These are phyloP conservation scores for Hygrophoropsis aurantiaca DNA, from an alignment of 768 basidiomycete species.

Conservation along the genomic window DNA sequence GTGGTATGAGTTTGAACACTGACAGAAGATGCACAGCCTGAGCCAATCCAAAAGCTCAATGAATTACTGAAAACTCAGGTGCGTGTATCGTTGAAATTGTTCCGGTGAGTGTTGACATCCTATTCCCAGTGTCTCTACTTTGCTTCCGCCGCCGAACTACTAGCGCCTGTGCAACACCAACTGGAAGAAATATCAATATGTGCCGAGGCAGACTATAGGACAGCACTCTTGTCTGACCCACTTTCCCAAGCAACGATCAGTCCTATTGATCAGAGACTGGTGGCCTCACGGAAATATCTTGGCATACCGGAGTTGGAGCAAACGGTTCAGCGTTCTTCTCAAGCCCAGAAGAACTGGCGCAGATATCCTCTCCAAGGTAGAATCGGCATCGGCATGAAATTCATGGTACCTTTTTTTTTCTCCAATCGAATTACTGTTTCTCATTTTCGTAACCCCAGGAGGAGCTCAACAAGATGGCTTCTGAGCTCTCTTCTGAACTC, in stretches of 20 bases:
- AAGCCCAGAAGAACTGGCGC: constrained; percentile 77
- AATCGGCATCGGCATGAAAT: constrained; percentile 67
- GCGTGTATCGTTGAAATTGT: constrained; percentile 9
- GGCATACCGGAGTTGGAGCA: constrained; percentile 56
- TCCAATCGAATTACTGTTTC: constrained; percentile 16
- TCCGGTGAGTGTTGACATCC: background rate
- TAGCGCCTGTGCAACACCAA: constrained; percentile 82
- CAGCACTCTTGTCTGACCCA: no score
- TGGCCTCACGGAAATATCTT: constrained; percentile 68
- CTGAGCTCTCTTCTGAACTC: constrained; percentile 75
- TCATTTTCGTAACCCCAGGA: constrained; percentile 27
- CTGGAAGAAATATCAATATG: constrained; percentile 91
- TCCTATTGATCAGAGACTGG: constrained; percentile 75
- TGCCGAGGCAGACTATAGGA: constrained; percentile 93
- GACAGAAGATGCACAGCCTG: constrained; percentile 59
- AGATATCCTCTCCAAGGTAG: constrained; percentile 58
- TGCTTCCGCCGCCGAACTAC: constrained; percentile 73
- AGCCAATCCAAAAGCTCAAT: constrained; percentile 92
- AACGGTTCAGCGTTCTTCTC: constrained; percentile 52
- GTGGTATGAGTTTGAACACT: background rate
- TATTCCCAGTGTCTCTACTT: constrained; percentile 66
- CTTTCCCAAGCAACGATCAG: constrained; percentile 74
- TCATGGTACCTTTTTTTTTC: constrained; percentile 57
- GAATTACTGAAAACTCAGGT: constrained; percentile 90
- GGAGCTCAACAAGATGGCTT: constrained; percentile 50